Evolutionary conservation across 164 flowering plant species (phyloP), one percentile per base, ranked within the genome.

Genomic region (Amborella trichopoda): DNA sequence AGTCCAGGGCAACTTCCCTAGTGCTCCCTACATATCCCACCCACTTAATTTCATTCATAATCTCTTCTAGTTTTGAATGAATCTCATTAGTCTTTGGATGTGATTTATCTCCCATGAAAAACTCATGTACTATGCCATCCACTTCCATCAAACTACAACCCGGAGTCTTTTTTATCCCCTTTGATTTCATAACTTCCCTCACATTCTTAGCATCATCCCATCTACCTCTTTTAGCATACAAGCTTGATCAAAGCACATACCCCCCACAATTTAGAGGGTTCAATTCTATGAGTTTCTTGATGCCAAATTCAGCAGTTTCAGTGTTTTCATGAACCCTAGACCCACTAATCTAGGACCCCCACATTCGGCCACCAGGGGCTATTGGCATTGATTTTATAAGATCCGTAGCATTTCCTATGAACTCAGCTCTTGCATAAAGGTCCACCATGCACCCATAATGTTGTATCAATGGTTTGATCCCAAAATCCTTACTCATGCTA

Each of bases 371-470:
- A 59, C 81, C 81, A 5, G 78, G 63, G 40, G 57, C 52, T 48
- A 63, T 80, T 21, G 87, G 81, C 16, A 80, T 65, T 11, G 28
- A 73, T 44, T 52, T 49, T 57, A 76, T 78, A 63, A 78, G 67
- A 26, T 75, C 71, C 48, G 66, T 71, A 45, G 94, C 94, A 53
- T 83, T 88, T 19, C 63, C 41, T 49, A 83, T 61, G 60, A 60
- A 68, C 26, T 89, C 94, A 46, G 96, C 70, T 40, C 87, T 82
- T 2, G 87, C 90, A 32, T 78, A 64, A 24, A 87, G 71, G 61
- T 83, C 83, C 44, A 81, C 84, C 72, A 87, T 69, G 10, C 73
- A 77, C 26, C 85, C 85, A 71, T 76, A 74, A 56, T 86, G 94
- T 52, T 78, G 68, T 47, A 45, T 75, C 50, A 64, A 68, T 8